Percentiles rank a stretch among this genome's conserved stretches.
Conservation (phyloP, 352 stramenopile species). For the Pythium aquatile region DNA sequence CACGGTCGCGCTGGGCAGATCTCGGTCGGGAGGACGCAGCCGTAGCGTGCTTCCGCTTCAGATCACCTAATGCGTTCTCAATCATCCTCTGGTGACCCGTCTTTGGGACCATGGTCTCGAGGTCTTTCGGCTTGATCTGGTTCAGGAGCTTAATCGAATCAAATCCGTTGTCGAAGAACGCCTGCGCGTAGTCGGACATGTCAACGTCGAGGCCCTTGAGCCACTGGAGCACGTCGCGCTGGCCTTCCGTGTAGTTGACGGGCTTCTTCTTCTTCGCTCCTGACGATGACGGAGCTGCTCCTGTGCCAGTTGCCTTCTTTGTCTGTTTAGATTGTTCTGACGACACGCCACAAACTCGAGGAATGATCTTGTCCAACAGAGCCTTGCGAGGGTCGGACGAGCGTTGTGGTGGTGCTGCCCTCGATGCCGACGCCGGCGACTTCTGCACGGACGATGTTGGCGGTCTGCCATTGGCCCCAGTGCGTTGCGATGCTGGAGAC, state of each 20-base stretch:
- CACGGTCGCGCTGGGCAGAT: slow-evolving; percentile 27
- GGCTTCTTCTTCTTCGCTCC: slow-evolving; percentile 39
- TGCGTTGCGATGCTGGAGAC: slow-evolving; percentile 9
- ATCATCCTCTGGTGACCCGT: slow-evolving; percentile 84
- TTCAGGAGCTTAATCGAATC: slow-evolving; percentile 85
- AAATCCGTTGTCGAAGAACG: slow-evolving; percentile 88
- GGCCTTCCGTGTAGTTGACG: slow-evolving; percentile 50
- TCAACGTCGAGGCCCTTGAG: slow-evolving; percentile 67
- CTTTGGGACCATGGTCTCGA: slow-evolving; percentile 76
- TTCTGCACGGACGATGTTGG: slow-evolving; percentile 23
- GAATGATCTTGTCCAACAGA: slow-evolving; percentile 79
- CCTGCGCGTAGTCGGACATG: slow-evolving; percentile 81
- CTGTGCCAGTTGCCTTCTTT: slow-evolving; percentile 3
- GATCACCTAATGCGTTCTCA: slow-evolving; percentile 69
- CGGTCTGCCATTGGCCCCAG: slow-evolving; percentile 18
- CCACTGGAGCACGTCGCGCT: slow-evolving; percentile 82
- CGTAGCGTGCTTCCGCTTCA: slow-evolving; percentile 70
- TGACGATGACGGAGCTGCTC: neutral
- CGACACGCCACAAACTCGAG: slow-evolving; percentile 60
- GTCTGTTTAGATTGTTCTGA: slow-evolving; percentile 22
- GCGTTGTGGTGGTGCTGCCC: neutral
- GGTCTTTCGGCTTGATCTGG: slow-evolving; percentile 66
- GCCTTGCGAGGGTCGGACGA: slow-evolving; percentile 49
- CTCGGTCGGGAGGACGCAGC: slow-evolving; percentile 38
- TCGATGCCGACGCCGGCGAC: slow-evolving; percentile 17